These are phyloP conservation scores for Eutrema yunnanense DNA, from an alignment of 345 rosid genomes.

Conservation along the genomic window DNA sequence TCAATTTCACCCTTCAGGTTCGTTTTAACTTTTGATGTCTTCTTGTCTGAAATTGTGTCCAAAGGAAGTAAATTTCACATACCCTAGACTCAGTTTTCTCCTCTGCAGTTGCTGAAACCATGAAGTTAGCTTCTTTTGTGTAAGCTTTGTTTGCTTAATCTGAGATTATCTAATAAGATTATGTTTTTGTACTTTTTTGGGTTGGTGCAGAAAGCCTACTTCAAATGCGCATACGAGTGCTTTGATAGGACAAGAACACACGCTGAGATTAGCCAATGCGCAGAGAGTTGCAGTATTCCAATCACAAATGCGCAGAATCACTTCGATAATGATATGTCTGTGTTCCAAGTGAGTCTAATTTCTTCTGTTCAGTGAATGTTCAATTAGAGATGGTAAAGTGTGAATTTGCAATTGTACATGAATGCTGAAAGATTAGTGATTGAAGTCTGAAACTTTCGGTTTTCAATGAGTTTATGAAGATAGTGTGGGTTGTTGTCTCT, in stretches of 20 bases:
- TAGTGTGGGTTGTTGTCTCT: background rate
- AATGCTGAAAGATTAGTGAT: background rate
- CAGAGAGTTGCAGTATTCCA: slow-evolving; percentile 73
- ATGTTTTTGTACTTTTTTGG: background rate
- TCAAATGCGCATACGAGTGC: slow-evolving; percentile 92
- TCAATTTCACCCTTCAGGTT: slow-evolving; percentile 92
- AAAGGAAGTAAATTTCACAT: background rate
- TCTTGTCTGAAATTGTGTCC: background rate
- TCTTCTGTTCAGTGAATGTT: background rate
- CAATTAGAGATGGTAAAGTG: background rate
- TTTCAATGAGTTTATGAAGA: background rate
- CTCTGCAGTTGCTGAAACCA: background rate
- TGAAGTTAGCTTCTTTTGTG: background rate
- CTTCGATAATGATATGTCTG: slow-evolving; percentile 76
- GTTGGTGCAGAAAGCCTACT: slow-evolving; percentile 69
- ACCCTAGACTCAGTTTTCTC: background rate
- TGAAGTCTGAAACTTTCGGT: background rate
- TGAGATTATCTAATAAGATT: background rate
- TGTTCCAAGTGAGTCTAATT: slow-evolving; percentile 56
- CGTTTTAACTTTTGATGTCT: background rate
- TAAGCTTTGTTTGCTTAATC: background rate
- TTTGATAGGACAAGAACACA: slow-evolving; percentile 72
- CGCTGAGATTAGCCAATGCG: slow-evolving; percentile 70
- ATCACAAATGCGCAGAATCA: slow-evolving; percentile 67
- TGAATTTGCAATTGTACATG: background rate